Base-by-base conservation (phyloP, 805 yeast genomes). In the Starmerella khaoyaiensis region DNA sequence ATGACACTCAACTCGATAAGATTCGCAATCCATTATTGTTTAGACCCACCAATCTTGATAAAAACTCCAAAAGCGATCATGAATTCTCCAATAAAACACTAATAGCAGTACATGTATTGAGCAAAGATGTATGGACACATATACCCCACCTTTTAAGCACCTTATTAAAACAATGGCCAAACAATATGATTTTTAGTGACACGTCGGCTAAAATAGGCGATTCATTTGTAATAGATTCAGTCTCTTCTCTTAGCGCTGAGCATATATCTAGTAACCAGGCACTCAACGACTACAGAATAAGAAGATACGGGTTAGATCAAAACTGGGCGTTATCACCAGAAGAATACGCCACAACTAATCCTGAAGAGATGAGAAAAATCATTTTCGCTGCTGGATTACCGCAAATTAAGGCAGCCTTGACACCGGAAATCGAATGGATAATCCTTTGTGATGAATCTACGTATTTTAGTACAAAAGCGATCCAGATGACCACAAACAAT, bases 361-460 rank as follows among this genome's bases (percentile, higher is more conserved):
- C 17, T 35, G 21, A 43, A 37, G 7, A 45, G 38, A 3, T 58
- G 54, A 25, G 54, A 58, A 58, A 46, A 37, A 19, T 44, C 9
- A 12, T 20, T 10, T 4, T 11, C 6, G 20, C 54, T 9, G 62
- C 57, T 37, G 48, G 50, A 37, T 57, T 47, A 48, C 58, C 56
- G 48, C 55, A 56, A 39, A 21, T 61, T 21, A 7, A 10, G 18
- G 60, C 59, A 15, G 53, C 54, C 54, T 59, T 59, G 30, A 63
- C 61, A 9, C 57, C 59, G 14, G 30, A 41, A 19, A 36, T 37
- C n/a, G 55, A 58, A 29, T 61, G 65, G 65, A 58, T 46, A 36
- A 42, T 60, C 15, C 46, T 61, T 35, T 51, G 58, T 33, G 64
- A 60, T 40, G 62, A 53, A 21, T 60, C 57, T 28, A 44, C 59